Conservation (phyloP, 352 stramenopile genomes). For the Globisporangium nunn region DNA sequence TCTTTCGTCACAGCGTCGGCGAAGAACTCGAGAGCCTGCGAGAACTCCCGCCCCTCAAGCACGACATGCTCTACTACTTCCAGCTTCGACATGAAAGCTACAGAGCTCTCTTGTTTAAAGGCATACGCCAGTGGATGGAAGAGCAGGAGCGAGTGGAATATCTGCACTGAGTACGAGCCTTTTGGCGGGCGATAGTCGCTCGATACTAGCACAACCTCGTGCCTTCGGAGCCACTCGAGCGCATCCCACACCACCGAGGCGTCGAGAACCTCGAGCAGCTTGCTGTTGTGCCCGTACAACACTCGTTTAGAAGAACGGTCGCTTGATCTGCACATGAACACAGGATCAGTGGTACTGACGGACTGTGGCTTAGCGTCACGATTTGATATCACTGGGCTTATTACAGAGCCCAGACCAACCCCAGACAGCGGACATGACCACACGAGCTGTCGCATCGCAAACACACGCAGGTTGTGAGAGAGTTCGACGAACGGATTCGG, state of each 20-base stretch:
- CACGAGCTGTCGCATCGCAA: slow-evolving; percentile 27
- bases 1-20: slow-evolving; percentile 29
- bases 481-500: slow-evolving; percentile 46
- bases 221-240: slow-evolving; percentile 19
- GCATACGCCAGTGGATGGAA: slow-evolving; percentile 7
- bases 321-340: not conserved
- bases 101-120: not conserved
- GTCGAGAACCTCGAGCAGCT: slow-evolving; percentile 15
- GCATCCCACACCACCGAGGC: slow-evolving; percentile 4
- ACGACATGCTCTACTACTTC: slow-evolving; percentile 36
- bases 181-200: slow-evolving; percentile 26
- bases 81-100: slow-evolving; percentile 5
- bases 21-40: slow-evolving; percentile 31
- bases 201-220: slow-evolving; percentile 13
- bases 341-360: not conserved
- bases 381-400: not conserved
- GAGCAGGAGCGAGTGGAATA: slow-evolving; percentile 18
- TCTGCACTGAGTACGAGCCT: slow-evolving; percentile 31
- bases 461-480: slow-evolving; percentile 26
- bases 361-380: not conserved
- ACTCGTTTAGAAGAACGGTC: not conserved
- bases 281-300: slow-evolving; percentile 12
- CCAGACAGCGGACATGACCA: slow-evolving; percentile 11
- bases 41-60: slow-evolving; percentile 25
- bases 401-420: not conserved